Evolutionary conservation across 352 stramenopile genomes (phyloP).

Genomic region (Pythium sp.): DNA sequence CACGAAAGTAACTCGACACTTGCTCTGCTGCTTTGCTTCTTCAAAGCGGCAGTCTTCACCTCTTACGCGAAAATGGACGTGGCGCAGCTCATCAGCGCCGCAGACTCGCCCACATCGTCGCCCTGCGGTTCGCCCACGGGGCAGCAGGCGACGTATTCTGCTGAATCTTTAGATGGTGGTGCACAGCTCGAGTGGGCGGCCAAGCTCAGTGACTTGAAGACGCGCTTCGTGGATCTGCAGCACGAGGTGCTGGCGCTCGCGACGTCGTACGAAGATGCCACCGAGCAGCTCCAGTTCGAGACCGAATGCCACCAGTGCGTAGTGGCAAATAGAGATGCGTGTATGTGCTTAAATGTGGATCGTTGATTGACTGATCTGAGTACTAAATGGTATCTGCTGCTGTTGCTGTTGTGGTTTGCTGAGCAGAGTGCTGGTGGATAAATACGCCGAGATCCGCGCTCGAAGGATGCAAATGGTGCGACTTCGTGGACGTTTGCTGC

Average conservation of each 20-base stretch:
- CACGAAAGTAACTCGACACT: not conserved
- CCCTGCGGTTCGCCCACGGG: not conserved
- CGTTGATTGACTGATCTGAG: too few species aligned
- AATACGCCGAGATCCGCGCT: conserved; percentile 45
- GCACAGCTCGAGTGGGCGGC: not conserved
- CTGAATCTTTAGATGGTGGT: not conserved
- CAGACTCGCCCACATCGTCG: conserved; percentile 2
- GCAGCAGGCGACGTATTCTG: not conserved
- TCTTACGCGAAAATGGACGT: conserved; percentile 9
- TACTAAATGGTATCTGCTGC: not conserved
- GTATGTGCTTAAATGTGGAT: not conserved
- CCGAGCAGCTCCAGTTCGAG: conserved; percentile 37
- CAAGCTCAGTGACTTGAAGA: conserved; percentile 26
- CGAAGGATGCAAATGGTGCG: conserved; percentile 40
- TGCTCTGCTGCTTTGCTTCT: not conserved
- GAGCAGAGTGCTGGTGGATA: conserved; percentile 38
- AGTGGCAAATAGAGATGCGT: not conserved
- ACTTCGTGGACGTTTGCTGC: conserved; percentile 3
- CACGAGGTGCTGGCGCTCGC: conserved; percentile 33
- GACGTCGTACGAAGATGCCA: conserved; percentile 27
- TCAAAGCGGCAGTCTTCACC: not conserved
- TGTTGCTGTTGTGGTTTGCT: not conserved
- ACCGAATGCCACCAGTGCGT: conserved; percentile 41
- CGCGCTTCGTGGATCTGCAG: conserved; percentile 32
- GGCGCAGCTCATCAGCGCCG: conserved; percentile 15